Evolutionary conservation across 2,329 filamentous ascomycete species (phyloP).

Genomic region (Raffaelea arxii): DNA sequence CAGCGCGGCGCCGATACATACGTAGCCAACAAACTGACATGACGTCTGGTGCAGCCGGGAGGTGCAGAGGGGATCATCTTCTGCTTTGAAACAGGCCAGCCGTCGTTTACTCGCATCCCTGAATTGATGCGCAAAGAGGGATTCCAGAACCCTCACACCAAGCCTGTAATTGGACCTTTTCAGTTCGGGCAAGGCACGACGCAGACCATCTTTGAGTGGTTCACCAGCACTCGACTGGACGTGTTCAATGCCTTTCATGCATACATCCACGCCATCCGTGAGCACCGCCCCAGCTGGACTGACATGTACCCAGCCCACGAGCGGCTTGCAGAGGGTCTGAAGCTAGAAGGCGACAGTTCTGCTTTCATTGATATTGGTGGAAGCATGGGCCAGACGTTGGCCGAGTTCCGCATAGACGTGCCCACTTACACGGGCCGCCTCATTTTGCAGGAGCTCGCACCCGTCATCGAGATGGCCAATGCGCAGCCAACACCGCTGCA

Average conservation of each 20-base stretch:
- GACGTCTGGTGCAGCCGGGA: neutral
- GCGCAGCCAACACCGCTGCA: neutral
- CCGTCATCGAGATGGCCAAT: constrained; percentile 2
- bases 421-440: neutral
- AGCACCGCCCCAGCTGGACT: constrained; percentile 1
- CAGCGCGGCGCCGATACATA: neutral
- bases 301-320: constrained; percentile 2
- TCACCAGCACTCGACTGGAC: neutral
- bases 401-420: constrained; percentile 1
- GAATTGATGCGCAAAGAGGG: neutral
- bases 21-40: constrained; percentile 2
- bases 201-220: constrained; percentile 3
- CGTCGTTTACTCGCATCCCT: constrained; percentile 2
- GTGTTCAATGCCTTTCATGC: constrained; percentile 1
- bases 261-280: constrained; percentile 3
- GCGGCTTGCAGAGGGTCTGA: neutral
- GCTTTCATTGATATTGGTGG: constrained; percentile 1
- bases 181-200: neutral
- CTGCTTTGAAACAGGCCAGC: constrained; percentile 2
- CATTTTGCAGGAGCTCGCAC: neutral
- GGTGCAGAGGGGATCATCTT: constrained; percentile 1
- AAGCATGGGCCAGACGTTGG: constrained; percentile 2
- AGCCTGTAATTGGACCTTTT: neutral
- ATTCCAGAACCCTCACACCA: constrained; percentile 1
- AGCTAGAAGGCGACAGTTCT: neutral